Percentiles rank a stretch among this genome's conserved stretches.
phyloP scores from a whole-genome alignment of 2,329 filamentous ascomycete genomes.

The Hypomyces perniciosus region DNA sequence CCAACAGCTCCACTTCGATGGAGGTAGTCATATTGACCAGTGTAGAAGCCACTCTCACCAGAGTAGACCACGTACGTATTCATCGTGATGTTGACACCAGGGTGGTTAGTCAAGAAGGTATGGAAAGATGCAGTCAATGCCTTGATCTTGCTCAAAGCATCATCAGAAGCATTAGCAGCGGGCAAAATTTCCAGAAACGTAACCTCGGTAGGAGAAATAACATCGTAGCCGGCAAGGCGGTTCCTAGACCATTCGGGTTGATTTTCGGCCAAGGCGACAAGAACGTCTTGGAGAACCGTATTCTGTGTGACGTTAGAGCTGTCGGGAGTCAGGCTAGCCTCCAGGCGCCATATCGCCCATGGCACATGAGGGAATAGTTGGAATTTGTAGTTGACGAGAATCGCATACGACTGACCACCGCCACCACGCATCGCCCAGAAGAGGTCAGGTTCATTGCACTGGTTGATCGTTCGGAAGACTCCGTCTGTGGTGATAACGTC shows the following conservation, averaged over 20 bases:
- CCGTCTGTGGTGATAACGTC: constrained; percentile 46
- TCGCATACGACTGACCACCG: constrained; percentile 42
- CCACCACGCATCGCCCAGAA: constrained; percentile 55
- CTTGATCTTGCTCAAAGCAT: background rate
- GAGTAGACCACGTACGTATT: background rate
- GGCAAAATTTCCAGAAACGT: constrained; percentile 1
- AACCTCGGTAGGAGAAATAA: background rate
- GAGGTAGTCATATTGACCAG: background rate
- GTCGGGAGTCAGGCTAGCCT: constrained; percentile 41
- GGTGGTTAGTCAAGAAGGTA: background rate
- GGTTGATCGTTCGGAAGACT: constrained; percentile 37
- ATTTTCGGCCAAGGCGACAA: constrained; percentile 27
- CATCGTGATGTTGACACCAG: background rate
- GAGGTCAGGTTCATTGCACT: constrained; percentile 42
- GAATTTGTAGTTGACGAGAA: constrained; percentile 37
- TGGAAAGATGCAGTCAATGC: background rate
- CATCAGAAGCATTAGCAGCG: background rate
- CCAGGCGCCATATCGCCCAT: constrained; percentile 47
- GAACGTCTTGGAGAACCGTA: constrained; percentile 34
- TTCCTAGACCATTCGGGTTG: constrained; percentile 1
- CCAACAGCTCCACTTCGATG: background rate
- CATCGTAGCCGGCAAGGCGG: constrained; percentile 1
- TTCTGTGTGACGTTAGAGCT: constrained; percentile 28
- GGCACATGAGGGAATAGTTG: constrained; percentile 37
- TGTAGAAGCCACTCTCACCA: background rate